A percentile compares a stretch with the other conserved stretches of the same genome.
These are phyloP conservation scores for Russula lepida DNA, from an alignment of 768 basidiomycete species.

Conservation along the genomic window DNA sequence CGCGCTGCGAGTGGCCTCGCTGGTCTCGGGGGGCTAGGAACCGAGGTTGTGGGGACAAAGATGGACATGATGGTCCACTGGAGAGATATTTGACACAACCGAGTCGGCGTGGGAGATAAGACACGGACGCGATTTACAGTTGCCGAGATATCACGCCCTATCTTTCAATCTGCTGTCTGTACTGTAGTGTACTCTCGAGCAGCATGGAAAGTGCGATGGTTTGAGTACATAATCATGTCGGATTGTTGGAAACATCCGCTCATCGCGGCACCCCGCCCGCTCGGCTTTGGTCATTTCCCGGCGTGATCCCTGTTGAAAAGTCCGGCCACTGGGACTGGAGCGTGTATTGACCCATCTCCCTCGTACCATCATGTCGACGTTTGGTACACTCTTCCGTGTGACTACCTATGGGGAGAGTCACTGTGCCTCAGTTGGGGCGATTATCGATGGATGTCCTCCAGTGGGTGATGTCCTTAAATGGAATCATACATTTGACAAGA, in stretches of 20 bases:
- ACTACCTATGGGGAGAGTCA: constrained; percentile 98
- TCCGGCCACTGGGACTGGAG: neutral
- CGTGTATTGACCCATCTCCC: neutral
- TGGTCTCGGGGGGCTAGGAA: constrained; percentile 8
- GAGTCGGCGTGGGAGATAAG: constrained; percentile 16
- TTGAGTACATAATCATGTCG: constrained; percentile 7
- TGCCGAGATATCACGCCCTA: neutral
- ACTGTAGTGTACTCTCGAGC: neutral
- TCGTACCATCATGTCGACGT: constrained; percentile 72
- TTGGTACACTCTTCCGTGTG: constrained; percentile 84
- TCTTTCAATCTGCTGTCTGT: neutral
- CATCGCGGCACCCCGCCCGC: neutral
- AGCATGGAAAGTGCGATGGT: neutral
- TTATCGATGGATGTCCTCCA: constrained; percentile 95
- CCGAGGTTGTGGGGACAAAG: constrained; percentile 4
- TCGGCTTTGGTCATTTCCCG: constrained; percentile 10
- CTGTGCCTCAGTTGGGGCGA: constrained; percentile 93
- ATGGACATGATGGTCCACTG: constrained; percentile 2
- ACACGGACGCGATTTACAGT: neutral
- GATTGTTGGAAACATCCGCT: constrained; percentile 6
- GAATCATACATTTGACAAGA: neutral
- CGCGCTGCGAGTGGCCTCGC: constrained; percentile 23
- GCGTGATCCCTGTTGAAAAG: neutral
- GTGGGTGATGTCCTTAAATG: constrained; percentile 38
- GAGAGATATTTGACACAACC: neutral